Conservation (phyloP, 805 yeast species). For the Wickerhamiella vanderwaltii region DNA sequence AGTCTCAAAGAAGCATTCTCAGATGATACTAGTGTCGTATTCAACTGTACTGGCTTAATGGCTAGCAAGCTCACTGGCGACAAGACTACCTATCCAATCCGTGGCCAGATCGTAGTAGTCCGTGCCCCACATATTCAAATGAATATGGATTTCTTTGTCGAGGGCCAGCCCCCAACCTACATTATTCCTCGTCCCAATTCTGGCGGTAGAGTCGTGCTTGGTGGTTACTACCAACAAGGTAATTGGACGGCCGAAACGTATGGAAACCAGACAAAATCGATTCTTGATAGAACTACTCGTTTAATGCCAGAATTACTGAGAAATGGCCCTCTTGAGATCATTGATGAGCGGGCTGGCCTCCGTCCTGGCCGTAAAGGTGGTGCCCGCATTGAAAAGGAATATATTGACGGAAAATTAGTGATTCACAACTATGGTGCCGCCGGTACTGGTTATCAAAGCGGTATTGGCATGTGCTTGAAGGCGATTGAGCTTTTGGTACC, state of each 20-base stretch:
- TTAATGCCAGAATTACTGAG: slow-evolving; percentile 35
- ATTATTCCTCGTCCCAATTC: slow-evolving; percentile 61
- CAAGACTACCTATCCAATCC: slow-evolving; percentile 48
- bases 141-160: slow-evolving; percentile 30
- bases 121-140: slow-evolving; percentile 55
- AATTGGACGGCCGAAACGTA: slow-evolving; percentile 53
- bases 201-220: slow-evolving; percentile 54
- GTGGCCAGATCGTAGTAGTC: slow-evolving; percentile 71
- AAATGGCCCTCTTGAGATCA: slow-evolving; percentile 35
- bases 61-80: slow-evolving; percentile 58
- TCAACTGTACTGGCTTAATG: slow-evolving; percentile 71
- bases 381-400: slow-evolving; percentile 50
- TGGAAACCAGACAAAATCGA: slow-evolving; percentile 46
- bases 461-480: slow-evolving; percentile 48
- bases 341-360: slow-evolving; percentile 59
- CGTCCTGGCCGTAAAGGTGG: slow-evolving; percentile 73
- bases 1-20: slow-evolving; percentile 44
- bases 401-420: slow-evolving; percentile 31
- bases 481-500: slow-evolving; percentile 25
- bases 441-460: slow-evolving; percentile 67
- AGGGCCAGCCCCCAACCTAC: slow-evolving; percentile 39
- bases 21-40: slow-evolving; percentile 35
- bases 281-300: slow-evolving; percentile 44
- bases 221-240: slow-evolving; percentile 58
- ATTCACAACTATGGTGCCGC: slow-evolving; percentile 71